Evolutionary conservation across 1,284 basidiomycete species (phyloP), one percentile per base, ranked within the genome.

Genomic region (Pulveroboletus sp.): DNA sequence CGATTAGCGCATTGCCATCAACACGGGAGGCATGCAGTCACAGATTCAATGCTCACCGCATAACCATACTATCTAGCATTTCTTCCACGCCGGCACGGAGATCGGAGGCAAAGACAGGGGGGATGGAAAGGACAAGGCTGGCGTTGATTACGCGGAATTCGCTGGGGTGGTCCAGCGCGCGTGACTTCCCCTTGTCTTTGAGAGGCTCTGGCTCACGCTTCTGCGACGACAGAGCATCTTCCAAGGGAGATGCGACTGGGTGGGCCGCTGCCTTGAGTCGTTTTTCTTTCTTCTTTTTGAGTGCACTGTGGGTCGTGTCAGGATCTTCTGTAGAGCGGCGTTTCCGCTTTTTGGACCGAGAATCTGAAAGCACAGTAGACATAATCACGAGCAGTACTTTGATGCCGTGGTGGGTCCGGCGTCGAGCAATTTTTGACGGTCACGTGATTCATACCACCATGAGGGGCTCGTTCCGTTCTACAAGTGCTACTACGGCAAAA

Each of bases 1-100:
- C 26, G 12, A 59, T 64, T 15, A 62, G 46, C 26, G 36, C 38
- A 20, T 26, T 24, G 18, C 43, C 31, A 29, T 53, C 49, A 49
- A 49, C 18, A 29, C 42, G 58, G 26, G 43, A 35, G 36, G 39
- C 4, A 25, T 10, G 12, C 43, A 57, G 35, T 49, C 53, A 57
- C 47, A 50, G n/a, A 43, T 53, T 49, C 44, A 40, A 50, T 14
- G 75, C 85, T 70, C 68, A 94, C 94, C 92, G 84, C 94, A 97
- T 96, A 25, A 96, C 77, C 88, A 96, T 90, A 12, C 89, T 91
- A 72, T 97, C 93, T 28, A 98, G 76, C 81, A 94, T 87, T 74
- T 98, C 94, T 65, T 88, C 83, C 15, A 87, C 91, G 12, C 95
- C 95, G 43, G 74, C 77, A 28, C 81, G 77, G 44, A 86, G 83